These are phyloP conservation scores for Copromyces sp. DNA, from an alignment of 495 filamentous ascomycete genomes.

Conservation along the genomic window DNA sequence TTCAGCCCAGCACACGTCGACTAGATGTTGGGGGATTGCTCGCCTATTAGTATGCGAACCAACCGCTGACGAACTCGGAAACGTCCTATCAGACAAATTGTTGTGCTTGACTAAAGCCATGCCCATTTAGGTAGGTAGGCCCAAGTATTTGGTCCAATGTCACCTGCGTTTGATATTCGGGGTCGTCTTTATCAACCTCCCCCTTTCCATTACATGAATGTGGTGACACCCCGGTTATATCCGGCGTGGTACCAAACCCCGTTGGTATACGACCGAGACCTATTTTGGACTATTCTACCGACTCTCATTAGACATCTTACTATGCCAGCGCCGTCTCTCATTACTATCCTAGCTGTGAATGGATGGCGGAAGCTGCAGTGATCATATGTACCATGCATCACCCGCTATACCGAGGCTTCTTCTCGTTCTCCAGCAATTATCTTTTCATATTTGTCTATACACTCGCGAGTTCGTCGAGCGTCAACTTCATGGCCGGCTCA, in stretches of 20 bases:
- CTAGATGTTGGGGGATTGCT: not conserved
- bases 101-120: not conserved
- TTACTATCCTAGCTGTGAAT: not conserved
- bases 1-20: not conserved
- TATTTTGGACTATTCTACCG: not conserved
- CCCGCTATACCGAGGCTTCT: not conserved
- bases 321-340: not conserved
- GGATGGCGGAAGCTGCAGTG: not conserved
- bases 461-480: not conserved
- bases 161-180: not conserved
- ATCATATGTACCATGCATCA: not conserved
- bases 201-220: not conserved
- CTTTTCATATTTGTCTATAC: not conserved
- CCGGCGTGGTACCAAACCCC: not conserved
- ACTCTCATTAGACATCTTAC: not conserved
- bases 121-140: not conserved
- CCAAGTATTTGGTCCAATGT: not conserved
- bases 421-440: not conserved
- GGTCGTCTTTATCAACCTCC: not conserved
- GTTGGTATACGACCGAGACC: not conserved
- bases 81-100: not conserved
- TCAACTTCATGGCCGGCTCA: constrained; percentile 39
- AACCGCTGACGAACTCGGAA: not conserved
- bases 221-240: not conserved
- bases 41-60: not conserved